Evolutionary conservation across 371 early-diverging fungal species (phyloP), one percentile per base, ranked within the genome.

Genomic region (Apophysomyces sp.): DNA sequence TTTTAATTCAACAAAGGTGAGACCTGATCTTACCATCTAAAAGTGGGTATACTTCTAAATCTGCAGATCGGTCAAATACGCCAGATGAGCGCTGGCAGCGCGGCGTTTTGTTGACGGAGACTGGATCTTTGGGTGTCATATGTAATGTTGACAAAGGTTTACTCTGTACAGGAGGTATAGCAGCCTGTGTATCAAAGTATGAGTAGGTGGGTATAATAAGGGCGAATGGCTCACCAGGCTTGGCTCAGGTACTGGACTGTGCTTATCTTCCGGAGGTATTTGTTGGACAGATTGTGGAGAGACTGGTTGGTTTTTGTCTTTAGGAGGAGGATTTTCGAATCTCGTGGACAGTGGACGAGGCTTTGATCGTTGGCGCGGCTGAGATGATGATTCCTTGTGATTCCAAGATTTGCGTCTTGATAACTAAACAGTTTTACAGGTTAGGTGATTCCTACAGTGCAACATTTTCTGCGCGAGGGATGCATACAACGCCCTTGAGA

Each of bases 61-160:
- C 91, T 28, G 89, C 75, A 63, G 89, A 89, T 9, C 88, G 86
- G 18, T 88, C 86, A 72, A 88, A 88, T 72, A 92, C 92, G 16
- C 94, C 81, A 2, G 95, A 95, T 11, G 94, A 94, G 44, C 90
- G 79, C 69, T 95, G 94, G 18, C 95, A 84, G 34, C 91, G 81
- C 29, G 95, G 95, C 8, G 88, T 81, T 76, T 91, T 90, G 71
- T 82, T 85, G 62, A 87, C 79, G 31, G 92, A 92, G 57, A 93
- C 92, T 15, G 86, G 80, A 67, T 94, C 93, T 76, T 92, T 93
- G 6, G 92, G 91, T n/a, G 87, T 77, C 54, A 80, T 83, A 66
- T 92, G 92, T 58, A 90, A 66, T 62, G 87, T 72, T 62, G 80
- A 85, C 26, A 91, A 61, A 4, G 89, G 76, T 28, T 89, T 88